Conservation (phyloP, 1,284 basidiomycete species). For the Trichosporon faecale region DNA sequence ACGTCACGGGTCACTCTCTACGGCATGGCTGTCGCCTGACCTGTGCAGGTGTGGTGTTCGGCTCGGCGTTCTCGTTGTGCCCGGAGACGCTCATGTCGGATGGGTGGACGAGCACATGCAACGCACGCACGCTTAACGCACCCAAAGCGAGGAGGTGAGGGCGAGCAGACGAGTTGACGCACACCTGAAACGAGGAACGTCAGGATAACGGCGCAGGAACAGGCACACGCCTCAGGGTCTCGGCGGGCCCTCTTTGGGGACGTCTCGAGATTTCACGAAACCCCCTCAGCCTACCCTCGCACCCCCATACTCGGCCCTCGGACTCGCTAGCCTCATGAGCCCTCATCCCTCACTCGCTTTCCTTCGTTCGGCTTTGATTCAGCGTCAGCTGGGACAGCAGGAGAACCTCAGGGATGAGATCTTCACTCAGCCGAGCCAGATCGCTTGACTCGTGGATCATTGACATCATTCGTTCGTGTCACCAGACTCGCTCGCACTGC, state of each 20-base stretch:
- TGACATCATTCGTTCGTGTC: background rate
- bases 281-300: too few species aligned
- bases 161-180: background rate
- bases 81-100: background rate
- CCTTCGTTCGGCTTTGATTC: background rate
- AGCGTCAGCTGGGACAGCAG: background rate
- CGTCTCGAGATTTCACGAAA: background rate
- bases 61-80: background rate
- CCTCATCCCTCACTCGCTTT: background rate
- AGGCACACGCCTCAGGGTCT: background rate
- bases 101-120: background rate
- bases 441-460: background rate
- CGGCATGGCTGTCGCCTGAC: background rate
- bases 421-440: background rate
- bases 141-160: too few species aligned
- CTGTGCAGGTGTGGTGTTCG: background rate
- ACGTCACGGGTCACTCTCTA: background rate
- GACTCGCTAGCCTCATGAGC: background rate
- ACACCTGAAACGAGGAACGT: background rate
- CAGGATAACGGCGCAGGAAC: background rate
- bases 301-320: background rate
- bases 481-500: background rate
- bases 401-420: background rate
- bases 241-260: background rate
- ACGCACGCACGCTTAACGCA: background rate